Evolutionary conservation across 345 rosid genomes (phyloP).

Genomic region (Brassica incana): DNA sequence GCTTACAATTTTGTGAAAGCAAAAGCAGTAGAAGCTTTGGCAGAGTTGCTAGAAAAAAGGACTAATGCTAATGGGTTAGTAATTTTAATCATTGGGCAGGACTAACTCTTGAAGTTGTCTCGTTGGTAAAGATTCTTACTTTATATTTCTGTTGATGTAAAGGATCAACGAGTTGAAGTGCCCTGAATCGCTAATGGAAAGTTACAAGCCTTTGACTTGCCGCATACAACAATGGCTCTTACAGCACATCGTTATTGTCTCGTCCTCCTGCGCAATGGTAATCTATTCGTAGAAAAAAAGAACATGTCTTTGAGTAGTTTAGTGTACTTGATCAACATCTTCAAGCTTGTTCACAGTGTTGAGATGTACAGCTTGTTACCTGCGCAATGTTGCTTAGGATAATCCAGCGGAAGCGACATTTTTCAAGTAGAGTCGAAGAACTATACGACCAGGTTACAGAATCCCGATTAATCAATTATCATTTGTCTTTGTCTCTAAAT

Average conservation of each 20-base stretch:
- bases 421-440: conserved; percentile 63
- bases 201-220: conserved; percentile 67
- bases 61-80: conserved; percentile 60
- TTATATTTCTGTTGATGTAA: not conserved
- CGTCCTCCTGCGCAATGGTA: conserved; percentile 61
- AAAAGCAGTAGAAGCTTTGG: conserved; percentile 52
- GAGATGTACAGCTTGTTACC: conserved; percentile 67
- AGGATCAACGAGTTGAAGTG: conserved; percentile 78
- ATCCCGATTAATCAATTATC: conserved; percentile 2
- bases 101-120: not conserved
- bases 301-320: conserved; percentile 39
- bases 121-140: not conserved
- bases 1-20: conserved; percentile 47
- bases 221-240: conserved; percentile 60
- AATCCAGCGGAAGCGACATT: conserved; percentile 42
- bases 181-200: conserved; percentile 59
- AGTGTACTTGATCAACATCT: conserved; percentile 43
- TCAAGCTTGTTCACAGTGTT: conserved; percentile 56
- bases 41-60: conserved; percentile 52
- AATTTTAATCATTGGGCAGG: conserved; percentile 1
- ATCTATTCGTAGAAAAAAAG: conserved; percentile 27
- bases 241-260: conserved; percentile 43
- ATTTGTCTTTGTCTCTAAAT: not conserved
- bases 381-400: conserved; percentile 47
- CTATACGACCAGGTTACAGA: conserved; percentile 66